These are phyloP conservation scores for Talaromyces sp. DNA, from an alignment of 2,329 filamentous ascomycete genomes.

Conservation along the genomic window DNA sequence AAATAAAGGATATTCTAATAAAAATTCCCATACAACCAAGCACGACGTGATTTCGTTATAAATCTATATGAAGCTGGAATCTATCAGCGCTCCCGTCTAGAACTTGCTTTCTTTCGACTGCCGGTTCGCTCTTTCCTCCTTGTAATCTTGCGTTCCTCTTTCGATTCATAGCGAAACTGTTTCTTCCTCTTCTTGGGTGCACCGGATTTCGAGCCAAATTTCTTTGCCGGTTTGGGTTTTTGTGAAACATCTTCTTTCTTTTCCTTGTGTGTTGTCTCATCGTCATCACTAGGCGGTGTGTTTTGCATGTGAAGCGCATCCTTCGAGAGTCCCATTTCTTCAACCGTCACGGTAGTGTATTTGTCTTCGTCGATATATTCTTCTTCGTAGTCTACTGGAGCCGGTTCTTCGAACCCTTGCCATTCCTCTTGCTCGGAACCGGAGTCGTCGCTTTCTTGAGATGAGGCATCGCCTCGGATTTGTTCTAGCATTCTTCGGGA, in stretches of 20 bases:
- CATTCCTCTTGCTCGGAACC: slow-evolving; percentile 53
- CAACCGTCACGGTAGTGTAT: slow-evolving; percentile 91
- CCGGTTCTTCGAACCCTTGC: slow-evolving; percentile 55
- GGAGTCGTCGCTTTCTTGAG: slow-evolving; percentile 26
- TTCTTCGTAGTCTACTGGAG: slow-evolving; percentile 70
- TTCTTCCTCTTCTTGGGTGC: slow-evolving; percentile 74
- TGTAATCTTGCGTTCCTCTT: slow-evolving; percentile 66
- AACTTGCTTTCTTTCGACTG: slow-evolving; percentile 66
- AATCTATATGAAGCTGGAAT: not conserved
- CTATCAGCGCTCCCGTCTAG: slow-evolving; percentile 39
- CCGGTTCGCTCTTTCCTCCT: slow-evolving; percentile 59
- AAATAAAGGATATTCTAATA: slow-evolving; percentile 13
- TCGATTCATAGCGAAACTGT: slow-evolving; percentile 89
- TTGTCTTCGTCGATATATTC: slow-evolving; percentile 96
- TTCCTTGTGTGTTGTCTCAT: slow-evolving; percentile 16
- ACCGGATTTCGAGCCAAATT: slow-evolving; percentile 24
- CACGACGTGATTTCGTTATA: not conserved
- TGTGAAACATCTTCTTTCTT: slow-evolving; percentile 10
- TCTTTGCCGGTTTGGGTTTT: slow-evolving; percentile 31
- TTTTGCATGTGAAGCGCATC: slow-evolving; percentile 43
- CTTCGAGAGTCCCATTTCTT: slow-evolving; percentile 74
- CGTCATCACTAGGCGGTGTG: slow-evolving; percentile 19
- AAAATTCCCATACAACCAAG: not conserved
- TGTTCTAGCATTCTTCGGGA: slow-evolving; percentile 64
- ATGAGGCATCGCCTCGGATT: slow-evolving; percentile 44